Conservation (phyloP, 2,329 filamentous ascomycete species). For the Didymella glomerata region DNA sequence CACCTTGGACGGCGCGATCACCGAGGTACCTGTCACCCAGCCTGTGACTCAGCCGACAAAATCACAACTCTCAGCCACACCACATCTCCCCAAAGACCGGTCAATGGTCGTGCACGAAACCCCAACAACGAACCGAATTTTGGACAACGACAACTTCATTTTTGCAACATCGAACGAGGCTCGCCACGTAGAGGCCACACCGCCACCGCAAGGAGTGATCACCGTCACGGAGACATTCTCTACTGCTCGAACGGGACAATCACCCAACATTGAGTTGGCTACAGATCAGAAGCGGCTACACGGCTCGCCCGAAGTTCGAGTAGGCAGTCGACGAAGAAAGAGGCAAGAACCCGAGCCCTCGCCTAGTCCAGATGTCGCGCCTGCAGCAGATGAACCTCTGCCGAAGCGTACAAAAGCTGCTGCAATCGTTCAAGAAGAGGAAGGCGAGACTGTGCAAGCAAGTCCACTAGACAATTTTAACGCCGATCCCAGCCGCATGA, state of each 20-base stretch:
- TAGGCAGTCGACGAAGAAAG: conserved; percentile 27
- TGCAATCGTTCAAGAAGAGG: conserved; percentile 8
- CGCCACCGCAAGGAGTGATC: neutral
- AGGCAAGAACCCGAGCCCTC: conserved; percentile 19
- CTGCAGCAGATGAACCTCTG: conserved; percentile 10
- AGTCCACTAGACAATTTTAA: conserved; percentile 21
- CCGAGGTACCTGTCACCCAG: conserved; percentile 28
- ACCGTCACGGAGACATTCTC: conserved; percentile 19
- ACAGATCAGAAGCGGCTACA: conserved; percentile 4
- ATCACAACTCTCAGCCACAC: conserved; percentile 31
- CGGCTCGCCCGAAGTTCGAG: conserved; percentile 11
- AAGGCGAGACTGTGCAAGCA: conserved; percentile 18
- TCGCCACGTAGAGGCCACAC: neutral
- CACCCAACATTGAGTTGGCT: conserved; percentile 5
- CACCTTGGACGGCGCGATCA: conserved; percentile 30
- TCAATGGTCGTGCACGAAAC: conserved; percentile 47
- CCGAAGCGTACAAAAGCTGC: conserved; percentile 31
- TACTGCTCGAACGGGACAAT: conserved; percentile 30
- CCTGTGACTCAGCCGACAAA: conserved; percentile 22
- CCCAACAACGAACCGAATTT: conserved; percentile 34
- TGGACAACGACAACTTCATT: conserved; percentile 4
- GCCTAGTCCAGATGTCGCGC: neutral
- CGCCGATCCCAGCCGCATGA: conserved; percentile 11
- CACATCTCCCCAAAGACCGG: conserved; percentile 33
- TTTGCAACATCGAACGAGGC: conserved; percentile 8